Conservation (phyloP, 2,329 filamentous ascomycete species). For the Penicillium italicum region DNA sequence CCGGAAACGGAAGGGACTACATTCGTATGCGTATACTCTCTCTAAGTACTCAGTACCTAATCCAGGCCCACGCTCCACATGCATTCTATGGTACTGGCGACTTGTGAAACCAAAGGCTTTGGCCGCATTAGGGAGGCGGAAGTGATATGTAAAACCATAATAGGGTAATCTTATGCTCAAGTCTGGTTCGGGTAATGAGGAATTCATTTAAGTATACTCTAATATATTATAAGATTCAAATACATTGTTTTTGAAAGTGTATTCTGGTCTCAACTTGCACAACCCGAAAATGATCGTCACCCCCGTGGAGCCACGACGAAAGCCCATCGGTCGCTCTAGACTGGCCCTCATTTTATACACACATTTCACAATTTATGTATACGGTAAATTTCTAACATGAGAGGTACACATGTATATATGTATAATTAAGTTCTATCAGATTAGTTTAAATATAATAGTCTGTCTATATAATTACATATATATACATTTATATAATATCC, state of each 20-base stretch:
- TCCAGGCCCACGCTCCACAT: background rate
- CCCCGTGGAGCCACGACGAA: conserved; percentile 9
- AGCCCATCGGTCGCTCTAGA: conserved; percentile 12
- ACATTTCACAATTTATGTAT: background rate
- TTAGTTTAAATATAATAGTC: background rate
- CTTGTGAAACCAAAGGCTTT: conserved; percentile 1
- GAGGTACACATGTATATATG: background rate
- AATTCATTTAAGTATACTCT: background rate
- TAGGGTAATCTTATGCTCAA: background rate
- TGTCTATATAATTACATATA: no score
- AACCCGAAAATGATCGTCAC: conserved; percentile 19
- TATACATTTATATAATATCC: no score
- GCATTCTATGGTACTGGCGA: background rate
- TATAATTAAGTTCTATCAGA: background rate
- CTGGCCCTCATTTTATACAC: background rate
- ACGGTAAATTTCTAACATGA: background rate
- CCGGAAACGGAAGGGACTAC: conserved; percentile 8
- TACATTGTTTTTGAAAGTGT: conserved; percentile 4
- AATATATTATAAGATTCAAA: background rate
- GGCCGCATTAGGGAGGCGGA: background rate
- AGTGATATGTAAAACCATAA: background rate
- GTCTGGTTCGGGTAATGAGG: conserved; percentile 10
- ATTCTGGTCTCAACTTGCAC: background rate
- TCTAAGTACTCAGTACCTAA: conserved; percentile 5
- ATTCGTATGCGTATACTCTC: background rate